phyloP scores from a whole-genome alignment of 805 yeast genomes.

The Wickerhamiella kurtzmanii region DNA sequence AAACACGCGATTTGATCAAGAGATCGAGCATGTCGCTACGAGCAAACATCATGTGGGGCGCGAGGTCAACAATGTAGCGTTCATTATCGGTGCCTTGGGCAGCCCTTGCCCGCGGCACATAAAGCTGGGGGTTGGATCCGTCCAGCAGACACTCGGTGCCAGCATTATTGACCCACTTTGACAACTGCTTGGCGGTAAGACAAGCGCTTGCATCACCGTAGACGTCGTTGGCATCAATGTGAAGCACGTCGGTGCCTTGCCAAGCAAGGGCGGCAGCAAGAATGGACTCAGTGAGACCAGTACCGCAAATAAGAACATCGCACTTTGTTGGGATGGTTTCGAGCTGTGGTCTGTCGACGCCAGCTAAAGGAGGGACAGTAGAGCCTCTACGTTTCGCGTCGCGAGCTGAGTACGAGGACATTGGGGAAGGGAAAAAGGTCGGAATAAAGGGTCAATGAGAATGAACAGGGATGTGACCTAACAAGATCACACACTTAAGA shows the following conservation, averaged over 20 bases:
- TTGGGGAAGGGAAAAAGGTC: no score
- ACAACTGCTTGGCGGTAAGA: constrained; percentile 71
- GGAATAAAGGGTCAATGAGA: no score
- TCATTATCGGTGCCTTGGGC: constrained; percentile 24
- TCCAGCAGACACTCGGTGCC: constrained; percentile 16
- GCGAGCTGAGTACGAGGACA: constrained; percentile 30
- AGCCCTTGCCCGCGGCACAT: constrained; percentile 47
- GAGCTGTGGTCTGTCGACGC: constrained; percentile 25
- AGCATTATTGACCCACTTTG: constrained; percentile 66
- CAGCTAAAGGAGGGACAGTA: constrained; percentile 28
- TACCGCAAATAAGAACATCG: constrained; percentile 85
- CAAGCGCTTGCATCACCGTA: constrained; percentile 88
- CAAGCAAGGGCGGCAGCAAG: constrained; percentile 90
- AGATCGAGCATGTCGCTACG: constrained; percentile 73
- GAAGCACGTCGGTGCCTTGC: constrained; percentile 95
- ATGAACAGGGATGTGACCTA: no score
- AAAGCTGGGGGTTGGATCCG: constrained; percentile 58
- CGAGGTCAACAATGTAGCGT: constrained; percentile 66
- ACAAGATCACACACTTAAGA: no score
- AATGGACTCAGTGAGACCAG: constrained; percentile 79
- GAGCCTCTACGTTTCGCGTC: constrained; percentile 28
- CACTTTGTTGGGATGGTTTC: constrained; percentile 42
- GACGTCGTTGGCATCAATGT: constrained; percentile 68
- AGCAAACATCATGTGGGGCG: constrained; percentile 81
- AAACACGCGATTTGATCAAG: constrained; percentile 72